Percentiles rank a stretch among this genome's conserved stretches.
phyloP scores from a whole-genome alignment of 129 eudicot species.

The Ambrosia trifida region DNA sequence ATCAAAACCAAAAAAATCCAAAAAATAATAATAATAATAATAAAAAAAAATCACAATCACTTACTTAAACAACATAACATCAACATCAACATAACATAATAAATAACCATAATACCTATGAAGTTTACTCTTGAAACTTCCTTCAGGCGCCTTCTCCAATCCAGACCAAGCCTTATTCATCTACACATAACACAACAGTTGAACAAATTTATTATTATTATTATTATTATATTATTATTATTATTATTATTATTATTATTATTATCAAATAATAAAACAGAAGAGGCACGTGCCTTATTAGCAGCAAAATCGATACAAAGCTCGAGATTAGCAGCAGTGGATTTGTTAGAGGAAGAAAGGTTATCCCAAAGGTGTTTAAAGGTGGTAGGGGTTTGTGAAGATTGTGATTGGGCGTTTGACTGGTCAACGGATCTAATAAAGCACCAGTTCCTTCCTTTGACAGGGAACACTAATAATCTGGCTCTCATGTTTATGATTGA shows the following conservation, averaged over 20 bases:
- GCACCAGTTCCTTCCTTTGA: conserved; percentile 91
- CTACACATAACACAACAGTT: conserved; percentile 32
- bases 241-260: too few relatives aligned
- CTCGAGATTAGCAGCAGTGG: conserved; percentile 58
- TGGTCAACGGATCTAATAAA: conserved; percentile 63
- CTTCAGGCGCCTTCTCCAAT: conserved; percentile 75
- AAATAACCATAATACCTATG: conserved; percentile 52
- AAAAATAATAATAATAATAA: too few relatives aligned
- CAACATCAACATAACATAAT: not conserved
- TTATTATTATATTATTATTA: too few relatives aligned
- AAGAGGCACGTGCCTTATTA: conserved; percentile 47
- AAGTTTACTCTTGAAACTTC: conserved; percentile 80
- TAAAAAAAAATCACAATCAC: conserved; percentile 31
- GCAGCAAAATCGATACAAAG: conserved; percentile 79
- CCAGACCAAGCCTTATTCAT: conserved; percentile 87
- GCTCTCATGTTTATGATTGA: conserved; percentile 64
- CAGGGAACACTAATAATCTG: conserved; percentile 75
- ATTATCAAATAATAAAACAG: too few relatives aligned
- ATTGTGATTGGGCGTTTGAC: conserved; percentile 34
- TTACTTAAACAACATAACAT: not conserved
- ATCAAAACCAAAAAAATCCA: conserved; percentile 36
- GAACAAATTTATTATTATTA: not conserved
- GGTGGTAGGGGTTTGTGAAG: conserved; percentile 53
- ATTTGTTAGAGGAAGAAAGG: conserved; percentile 43
- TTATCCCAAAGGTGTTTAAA: conserved; percentile 62